Evolutionary conservation across 2,329 filamentous ascomycete genomes (phyloP), one percentile per base, ranked within the genome.

Genomic region (Knufia fluminis): DNA sequence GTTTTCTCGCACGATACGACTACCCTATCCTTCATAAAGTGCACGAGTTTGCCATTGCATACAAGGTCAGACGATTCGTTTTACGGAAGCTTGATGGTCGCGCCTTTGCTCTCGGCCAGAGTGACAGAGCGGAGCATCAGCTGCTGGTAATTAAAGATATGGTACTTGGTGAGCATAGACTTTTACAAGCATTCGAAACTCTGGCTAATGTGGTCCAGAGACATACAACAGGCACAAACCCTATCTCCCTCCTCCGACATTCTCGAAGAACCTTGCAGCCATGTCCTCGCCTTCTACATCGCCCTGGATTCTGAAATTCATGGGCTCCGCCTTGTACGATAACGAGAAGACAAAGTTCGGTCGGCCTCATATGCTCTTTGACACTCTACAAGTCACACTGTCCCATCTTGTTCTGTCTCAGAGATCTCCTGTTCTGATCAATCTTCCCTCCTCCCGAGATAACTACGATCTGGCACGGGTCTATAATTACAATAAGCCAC

Each of bases 1-100:
- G 63, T 2, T 70, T 69, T 50, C 42, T 55, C 6, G 55, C 59
- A 3, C 45, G 53, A 24, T 71, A 67, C 44, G 67, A 70, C 40
- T 45, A 61, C 10, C 60, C 60, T 1, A 33, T 43, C 0, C 50
- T 60, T 10, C 52, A 51, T 32, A 35, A 44, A 6, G 56, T 59
- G 2, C 31, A 42, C 1, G 59, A 66, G 19, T 56, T 68, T 22
- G 60, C 57, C 23, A 23, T 49, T 0, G 66, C 68, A 32, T 69
- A 70, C 49, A 55, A 65, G 43, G 58, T 59, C 23, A 63, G 68
- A n/a, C 52, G 60, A 4, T 57, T 67, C 26, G 63, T 67, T 6
- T 56, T 71, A 12, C 35, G 51, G 0, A 56, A 60, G 28, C 49
- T 52, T 3, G 57, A 52, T n/a, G 65, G 67, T 45, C 53, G 48